phyloP scores from a whole-genome alignment of 768 basidiomycete genomes.

The Lyophyllum decastes region DNA sequence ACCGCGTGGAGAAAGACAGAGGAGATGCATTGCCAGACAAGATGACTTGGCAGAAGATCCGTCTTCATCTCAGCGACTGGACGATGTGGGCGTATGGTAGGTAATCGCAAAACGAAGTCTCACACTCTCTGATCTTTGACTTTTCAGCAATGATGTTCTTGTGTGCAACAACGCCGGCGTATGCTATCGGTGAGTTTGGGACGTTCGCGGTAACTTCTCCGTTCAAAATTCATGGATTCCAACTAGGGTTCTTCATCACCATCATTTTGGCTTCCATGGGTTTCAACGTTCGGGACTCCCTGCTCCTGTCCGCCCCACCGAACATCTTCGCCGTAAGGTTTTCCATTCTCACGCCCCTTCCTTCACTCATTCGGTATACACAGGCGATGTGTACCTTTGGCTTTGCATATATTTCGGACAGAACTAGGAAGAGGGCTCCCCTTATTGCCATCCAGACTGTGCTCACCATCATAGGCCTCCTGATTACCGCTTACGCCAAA shows the following conservation, averaged over 20 bases:
- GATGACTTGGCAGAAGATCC: slow-evolving; percentile 29
- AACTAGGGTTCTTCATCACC: slow-evolving; percentile 30
- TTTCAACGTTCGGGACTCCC: slow-evolving; percentile 26
- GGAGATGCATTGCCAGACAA: slow-evolving; percentile 37
- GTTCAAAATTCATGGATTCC: background rate
- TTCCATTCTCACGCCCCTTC: background rate
- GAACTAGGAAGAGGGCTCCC: slow-evolving; percentile 31
- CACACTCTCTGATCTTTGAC: background rate
- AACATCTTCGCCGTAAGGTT: slow-evolving; percentile 29
- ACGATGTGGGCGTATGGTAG: slow-evolving; percentile 37
- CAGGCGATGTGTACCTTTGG: slow-evolving; percentile 35
- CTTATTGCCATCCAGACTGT: slow-evolving; percentile 34
- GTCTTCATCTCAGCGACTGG: slow-evolving; percentile 37
- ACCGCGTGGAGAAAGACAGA: slow-evolving; percentile 37
- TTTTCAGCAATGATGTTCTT: slow-evolving; percentile 36
- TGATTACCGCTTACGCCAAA: slow-evolving; percentile 29
- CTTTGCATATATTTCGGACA: slow-evolving; percentile 40
- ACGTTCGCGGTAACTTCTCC: background rate
- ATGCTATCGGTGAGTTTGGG: slow-evolving; percentile 27
- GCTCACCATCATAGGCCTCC: slow-evolving; percentile 33
- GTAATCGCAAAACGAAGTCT: background rate
- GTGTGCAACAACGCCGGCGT: slow-evolving; percentile 37
- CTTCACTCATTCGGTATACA: background rate
- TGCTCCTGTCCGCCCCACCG: slow-evolving; percentile 37
- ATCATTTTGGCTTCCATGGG: slow-evolving; percentile 38